Evolutionary conservation across 805 yeast genomes (phyloP).

Genomic region (Hanseniaspora taiwanica): DNA sequence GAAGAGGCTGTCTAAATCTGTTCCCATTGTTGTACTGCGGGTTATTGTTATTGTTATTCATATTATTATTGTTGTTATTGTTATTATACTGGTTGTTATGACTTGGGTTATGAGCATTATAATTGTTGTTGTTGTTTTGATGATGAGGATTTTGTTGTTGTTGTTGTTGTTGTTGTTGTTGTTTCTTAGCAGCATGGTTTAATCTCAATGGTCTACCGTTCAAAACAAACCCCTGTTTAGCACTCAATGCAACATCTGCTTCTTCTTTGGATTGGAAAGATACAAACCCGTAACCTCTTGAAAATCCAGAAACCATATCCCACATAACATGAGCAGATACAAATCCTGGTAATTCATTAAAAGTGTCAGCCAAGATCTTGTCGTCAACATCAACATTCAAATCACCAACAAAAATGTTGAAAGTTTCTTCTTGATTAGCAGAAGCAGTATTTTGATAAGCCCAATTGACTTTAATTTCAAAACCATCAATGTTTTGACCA

Average conservation of each 20-base stretch:
- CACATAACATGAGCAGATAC: slow-evolving; percentile 89
- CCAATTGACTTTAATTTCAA: slow-evolving; percentile 57
- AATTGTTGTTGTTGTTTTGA: slow-evolving; percentile 14
- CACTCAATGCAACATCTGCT: slow-evolving; percentile 58
- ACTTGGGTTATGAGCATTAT: slow-evolving; percentile 10
- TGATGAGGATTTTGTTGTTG: slow-evolving; percentile 4
- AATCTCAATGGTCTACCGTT: slow-evolving; percentile 69
- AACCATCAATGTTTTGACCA: slow-evolving; percentile 41
- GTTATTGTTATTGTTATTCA: slow-evolving; percentile 7
- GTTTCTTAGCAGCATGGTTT: slow-evolving; percentile 72
- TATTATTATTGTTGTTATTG: slow-evolving; percentile 14
- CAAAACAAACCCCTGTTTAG: slow-evolving; percentile 62
- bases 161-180: slow-evolving; percentile 16
- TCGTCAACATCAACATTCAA: slow-evolving; percentile 73
- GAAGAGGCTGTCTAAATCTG: slow-evolving; percentile 6
- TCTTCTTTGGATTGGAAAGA: slow-evolving; percentile 53
- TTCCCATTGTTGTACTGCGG: slow-evolving; percentile 1
- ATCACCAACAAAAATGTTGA: slow-evolving; percentile 78
- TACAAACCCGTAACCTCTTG: slow-evolving; percentile 86
- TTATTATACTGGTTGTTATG: slow-evolving; percentile 10
- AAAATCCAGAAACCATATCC: slow-evolving; percentile 91
- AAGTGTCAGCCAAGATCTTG: slow-evolving; percentile 47
- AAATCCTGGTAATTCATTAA: slow-evolving; percentile 43
- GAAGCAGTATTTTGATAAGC: slow-evolving; percentile 70
- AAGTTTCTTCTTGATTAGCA: slow-evolving; percentile 34